phyloP scores from a whole-genome alignment of 2,329 filamentous ascomycete genomes.

The Curvularia verruculosa region DNA sequence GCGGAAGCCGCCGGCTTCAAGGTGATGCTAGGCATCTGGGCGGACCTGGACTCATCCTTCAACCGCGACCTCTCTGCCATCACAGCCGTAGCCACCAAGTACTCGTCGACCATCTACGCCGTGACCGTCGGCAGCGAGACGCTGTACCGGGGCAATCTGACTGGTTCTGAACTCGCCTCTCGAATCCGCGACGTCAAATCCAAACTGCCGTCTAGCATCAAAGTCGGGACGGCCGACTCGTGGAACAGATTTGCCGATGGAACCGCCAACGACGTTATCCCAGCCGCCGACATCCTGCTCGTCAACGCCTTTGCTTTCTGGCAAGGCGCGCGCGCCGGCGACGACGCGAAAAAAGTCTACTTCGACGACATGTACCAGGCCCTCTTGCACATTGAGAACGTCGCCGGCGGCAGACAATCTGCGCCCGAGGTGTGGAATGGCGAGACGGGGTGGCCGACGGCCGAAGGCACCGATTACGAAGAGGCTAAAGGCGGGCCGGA shows the following conservation, averaged over 20 bases:
- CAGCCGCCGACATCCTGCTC: constrained; percentile 66
- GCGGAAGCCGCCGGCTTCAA: constrained; percentile 69
- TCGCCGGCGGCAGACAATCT: constrained; percentile 61
- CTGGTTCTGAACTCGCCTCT: constrained; percentile 62
- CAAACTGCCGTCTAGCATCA: constrained; percentile 58
- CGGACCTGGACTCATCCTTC: constrained; percentile 68
- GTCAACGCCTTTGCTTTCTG: constrained; percentile 76
- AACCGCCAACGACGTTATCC: constrained; percentile 69
- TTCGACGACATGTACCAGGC: constrained; percentile 71
- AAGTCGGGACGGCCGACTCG: constrained; percentile 71
- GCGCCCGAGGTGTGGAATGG: constrained; percentile 63
- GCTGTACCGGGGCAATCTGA: constrained; percentile 72
- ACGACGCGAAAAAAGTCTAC: constrained; percentile 61
- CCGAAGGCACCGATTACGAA: constrained; percentile 66
- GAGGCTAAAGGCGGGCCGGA: constrained; percentile 64
- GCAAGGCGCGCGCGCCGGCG: constrained; percentile 64
- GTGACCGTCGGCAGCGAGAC: constrained; percentile 75
- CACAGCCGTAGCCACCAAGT: constrained; percentile 55
- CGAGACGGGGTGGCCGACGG: constrained; percentile 32
- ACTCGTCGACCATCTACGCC: constrained; percentile 66
- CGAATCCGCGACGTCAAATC: constrained; percentile 68
- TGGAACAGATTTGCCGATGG: constrained; percentile 76
- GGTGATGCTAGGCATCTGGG: constrained; percentile 74
- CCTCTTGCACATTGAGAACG: constrained; percentile 65
- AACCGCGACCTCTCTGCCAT: constrained; percentile 65